These are phyloP conservation scores for Hygrocybe coccinea DNA, from an alignment of 768 basidiomycete species.

Conservation along the genomic window DNA sequence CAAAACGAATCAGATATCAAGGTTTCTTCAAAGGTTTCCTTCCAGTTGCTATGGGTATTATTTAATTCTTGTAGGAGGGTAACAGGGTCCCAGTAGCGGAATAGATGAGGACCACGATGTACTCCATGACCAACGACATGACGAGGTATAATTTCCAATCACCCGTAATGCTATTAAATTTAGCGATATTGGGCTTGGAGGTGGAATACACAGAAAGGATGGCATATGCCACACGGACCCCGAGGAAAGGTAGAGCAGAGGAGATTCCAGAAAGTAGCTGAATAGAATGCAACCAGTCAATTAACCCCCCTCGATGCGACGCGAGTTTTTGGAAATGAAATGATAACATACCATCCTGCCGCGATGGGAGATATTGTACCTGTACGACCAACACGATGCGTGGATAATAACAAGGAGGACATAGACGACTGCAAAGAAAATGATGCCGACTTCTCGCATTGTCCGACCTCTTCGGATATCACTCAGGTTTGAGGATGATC, in stretches of 20 bases:
- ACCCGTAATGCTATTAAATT: slow-evolving; percentile 54
- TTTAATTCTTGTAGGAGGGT: neutral
- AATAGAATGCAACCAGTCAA: neutral
- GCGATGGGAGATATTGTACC: slow-evolving; percentile 43
- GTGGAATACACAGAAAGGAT: slow-evolving; percentile 57
- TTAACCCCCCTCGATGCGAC: neutral
- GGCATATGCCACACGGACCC: slow-evolving; percentile 52
- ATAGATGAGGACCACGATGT: slow-evolving; percentile 44
- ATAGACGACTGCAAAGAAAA: slow-evolving; percentile 41
- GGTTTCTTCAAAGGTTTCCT: no score
- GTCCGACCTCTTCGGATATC: slow-evolving; percentile 28
- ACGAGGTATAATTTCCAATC: slow-evolving; percentile 54
- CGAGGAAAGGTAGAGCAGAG: slow-evolving; percentile 55
- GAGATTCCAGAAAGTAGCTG: slow-evolving; percentile 57
- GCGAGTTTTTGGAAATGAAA: neutral
- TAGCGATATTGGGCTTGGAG: slow-evolving; percentile 41
- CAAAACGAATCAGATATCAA: no score
- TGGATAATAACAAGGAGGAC: slow-evolving; percentile 38
- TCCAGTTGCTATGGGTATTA: neutral
- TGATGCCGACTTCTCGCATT: slow-evolving; percentile 41
- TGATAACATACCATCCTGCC: slow-evolving; percentile 39
- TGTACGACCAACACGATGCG: slow-evolving; percentile 42
- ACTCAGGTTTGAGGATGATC: slow-evolving; percentile 36
- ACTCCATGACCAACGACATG: slow-evolving; percentile 61
- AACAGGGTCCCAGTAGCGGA: slow-evolving; percentile 32